Conservation (phyloP, 2,329 filamentous ascomycete genomes). For the Penicillium sp. region DNA sequence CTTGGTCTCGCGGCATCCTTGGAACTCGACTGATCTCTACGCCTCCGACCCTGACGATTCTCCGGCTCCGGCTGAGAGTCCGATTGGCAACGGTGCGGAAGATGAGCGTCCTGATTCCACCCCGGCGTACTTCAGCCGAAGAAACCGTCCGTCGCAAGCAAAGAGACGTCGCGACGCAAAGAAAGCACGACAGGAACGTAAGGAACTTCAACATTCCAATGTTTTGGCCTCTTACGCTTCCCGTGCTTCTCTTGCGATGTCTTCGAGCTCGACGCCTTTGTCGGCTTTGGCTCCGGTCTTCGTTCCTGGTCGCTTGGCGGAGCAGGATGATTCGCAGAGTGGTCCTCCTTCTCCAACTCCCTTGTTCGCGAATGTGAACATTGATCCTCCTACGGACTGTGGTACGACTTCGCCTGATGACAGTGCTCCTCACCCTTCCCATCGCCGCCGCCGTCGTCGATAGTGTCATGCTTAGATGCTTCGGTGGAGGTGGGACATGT, state of each 20-base stretch:
- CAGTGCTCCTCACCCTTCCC: neutral
- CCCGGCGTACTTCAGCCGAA: neutral
- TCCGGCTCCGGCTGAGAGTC: neutral
- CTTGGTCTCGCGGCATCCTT: neutral
- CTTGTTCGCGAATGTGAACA: neutral
- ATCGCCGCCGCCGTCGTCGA: neutral
- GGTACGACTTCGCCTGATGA: neutral
- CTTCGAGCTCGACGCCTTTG: neutral
- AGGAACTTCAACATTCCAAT: neutral
- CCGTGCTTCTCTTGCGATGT: neutral
- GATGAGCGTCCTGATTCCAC: neutral
- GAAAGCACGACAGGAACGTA: neutral
- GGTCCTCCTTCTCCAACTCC: neutral
- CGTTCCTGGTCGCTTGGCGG: neutral
- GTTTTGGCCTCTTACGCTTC: neutral
- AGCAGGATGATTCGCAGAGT: neutral
- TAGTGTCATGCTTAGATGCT: neutral
- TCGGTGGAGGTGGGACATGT: neutral
- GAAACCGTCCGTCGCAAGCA: slow-evolving; percentile 1
- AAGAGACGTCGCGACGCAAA: neutral
- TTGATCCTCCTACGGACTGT: neutral
- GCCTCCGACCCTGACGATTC: neutral
- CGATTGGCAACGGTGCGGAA: neutral
- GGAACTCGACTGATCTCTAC: neutral
- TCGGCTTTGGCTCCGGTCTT: slow-evolving; percentile 3